phyloP scores from a whole-genome alignment of 148 eudicot species.

The Polygonum maritimum region DNA sequence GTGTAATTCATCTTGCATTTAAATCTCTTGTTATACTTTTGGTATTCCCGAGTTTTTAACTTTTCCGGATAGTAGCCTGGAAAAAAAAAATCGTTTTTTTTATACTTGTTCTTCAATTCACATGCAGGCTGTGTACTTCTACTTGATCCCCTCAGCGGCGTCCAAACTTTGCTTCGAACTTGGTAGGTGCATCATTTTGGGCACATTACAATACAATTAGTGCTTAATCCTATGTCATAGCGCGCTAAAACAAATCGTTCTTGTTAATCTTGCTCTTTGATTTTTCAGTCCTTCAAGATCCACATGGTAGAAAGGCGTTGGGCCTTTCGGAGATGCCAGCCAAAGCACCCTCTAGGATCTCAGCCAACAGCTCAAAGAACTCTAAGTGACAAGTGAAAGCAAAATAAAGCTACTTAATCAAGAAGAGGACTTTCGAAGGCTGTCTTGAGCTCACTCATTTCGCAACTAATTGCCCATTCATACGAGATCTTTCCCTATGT shows the following conservation, averaged over 20 bases:
- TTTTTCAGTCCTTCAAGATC: slow-evolving; percentile 49
- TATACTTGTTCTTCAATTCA: not conserved
- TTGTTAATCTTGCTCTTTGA: not conserved
- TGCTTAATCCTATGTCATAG: not conserved
- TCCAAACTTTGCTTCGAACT: slow-evolving; percentile 70
- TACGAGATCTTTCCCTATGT: too few species aligned
- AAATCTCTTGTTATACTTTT: too few species aligned
- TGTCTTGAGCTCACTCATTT: too few species aligned
- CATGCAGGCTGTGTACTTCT: slow-evolving; percentile 77
- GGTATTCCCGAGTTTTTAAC: too few species aligned
- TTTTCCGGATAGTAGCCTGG: too few species aligned
- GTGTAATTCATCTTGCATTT: not conserved
- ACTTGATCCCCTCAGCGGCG: slow-evolving; percentile 76
- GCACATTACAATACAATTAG: not conserved
- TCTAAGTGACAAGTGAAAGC: too few species aligned
- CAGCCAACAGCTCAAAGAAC: too few species aligned
- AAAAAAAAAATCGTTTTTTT: too few species aligned
- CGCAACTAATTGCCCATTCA: too few species aligned
- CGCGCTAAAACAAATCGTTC: not conserved
- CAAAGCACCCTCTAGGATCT: too few species aligned
- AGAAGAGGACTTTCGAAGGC: too few species aligned
- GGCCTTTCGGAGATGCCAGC: slow-evolving; percentile 52
- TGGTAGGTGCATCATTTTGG: slow-evolving; percentile 30
- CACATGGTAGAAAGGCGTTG: slow-evolving; percentile 52
- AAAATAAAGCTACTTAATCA: too few species aligned